phyloP scores from a whole-genome alignment of 176 grass and related monocot genomes.

The Cocos nucifera region DNA sequence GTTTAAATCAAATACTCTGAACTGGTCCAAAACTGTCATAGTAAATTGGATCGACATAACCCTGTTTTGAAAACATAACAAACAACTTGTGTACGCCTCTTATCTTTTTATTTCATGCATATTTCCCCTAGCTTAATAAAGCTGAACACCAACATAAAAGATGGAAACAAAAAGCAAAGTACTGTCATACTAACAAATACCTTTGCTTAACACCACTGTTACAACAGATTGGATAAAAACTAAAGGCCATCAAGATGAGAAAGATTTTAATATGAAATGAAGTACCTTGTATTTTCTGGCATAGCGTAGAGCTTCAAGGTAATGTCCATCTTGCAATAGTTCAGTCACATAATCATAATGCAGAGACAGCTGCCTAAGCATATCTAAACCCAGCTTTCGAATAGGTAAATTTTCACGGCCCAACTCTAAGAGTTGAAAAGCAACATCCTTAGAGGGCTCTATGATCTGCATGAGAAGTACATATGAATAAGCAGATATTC shows the following conservation, averaged over 20 bases:
- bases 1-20: too few relatives aligned
- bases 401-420: conserved; percentile 41
- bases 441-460: conserved; percentile 86
- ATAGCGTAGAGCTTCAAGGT: conserved; percentile 73
- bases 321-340: conserved; percentile 70
- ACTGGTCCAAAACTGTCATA: too few relatives aligned
- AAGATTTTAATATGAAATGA: neutral
- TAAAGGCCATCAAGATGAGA: neutral
- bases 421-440: conserved; percentile 72
- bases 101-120: too few relatives aligned
- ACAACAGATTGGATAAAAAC: neutral
- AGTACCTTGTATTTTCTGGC: conserved; percentile 88
- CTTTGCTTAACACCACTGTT: neutral
- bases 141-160: too few relatives aligned
- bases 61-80: too few relatives aligned
- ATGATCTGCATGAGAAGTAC: conserved; percentile 46
- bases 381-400: conserved; percentile 73
- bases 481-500: conserved; percentile 3
- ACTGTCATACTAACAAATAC: neutral
- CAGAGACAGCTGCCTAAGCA: conserved; percentile 63
- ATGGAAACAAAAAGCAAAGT: neutral
- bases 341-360: conserved; percentile 76
- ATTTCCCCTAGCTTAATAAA: too few relatives aligned
- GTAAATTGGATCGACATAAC: too few relatives aligned
- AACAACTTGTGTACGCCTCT: too few relatives aligned